Conservation (phyloP, 1,284 basidiomycete genomes). For the Puccinia polysora region DNA sequence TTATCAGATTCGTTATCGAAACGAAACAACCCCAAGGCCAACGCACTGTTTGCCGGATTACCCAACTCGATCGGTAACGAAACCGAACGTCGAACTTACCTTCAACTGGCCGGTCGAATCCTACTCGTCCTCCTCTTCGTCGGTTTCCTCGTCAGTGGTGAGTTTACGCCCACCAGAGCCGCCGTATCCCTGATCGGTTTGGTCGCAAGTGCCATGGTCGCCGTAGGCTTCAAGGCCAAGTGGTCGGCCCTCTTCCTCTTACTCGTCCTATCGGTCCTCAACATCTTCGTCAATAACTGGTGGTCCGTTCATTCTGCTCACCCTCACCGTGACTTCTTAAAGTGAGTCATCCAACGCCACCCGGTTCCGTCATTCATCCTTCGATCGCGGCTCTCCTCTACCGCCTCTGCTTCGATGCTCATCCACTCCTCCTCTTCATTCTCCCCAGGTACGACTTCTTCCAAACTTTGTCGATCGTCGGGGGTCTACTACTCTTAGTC, state of each 20-base stretch:
- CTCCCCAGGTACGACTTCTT: constrained; percentile 83
- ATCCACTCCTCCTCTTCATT: too few species aligned
- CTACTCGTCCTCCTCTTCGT: constrained; percentile 99
- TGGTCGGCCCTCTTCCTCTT: constrained; percentile 98
- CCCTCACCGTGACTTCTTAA: constrained; percentile 95
- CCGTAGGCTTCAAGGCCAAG: constrained; percentile 97
- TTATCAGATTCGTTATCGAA: constrained; percentile 85
- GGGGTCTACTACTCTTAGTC: constrained; percentile 90
- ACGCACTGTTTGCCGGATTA: constrained; percentile 78
- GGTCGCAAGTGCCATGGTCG: constrained; percentile 90
- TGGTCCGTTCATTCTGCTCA: constrained; percentile 91
- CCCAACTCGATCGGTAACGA: constrained; percentile 72
- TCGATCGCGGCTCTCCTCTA: not conserved
- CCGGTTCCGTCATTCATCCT: constrained; percentile 45
- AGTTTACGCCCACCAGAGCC: constrained; percentile 78
- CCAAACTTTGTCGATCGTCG: constrained; percentile 73
- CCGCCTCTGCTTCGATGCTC: too few species aligned
- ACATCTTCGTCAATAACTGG: constrained; percentile 98
- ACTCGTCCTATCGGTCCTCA: constrained; percentile 84
- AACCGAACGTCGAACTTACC: constrained; percentile 97
- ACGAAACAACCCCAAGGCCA: constrained; percentile 62
- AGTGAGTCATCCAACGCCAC: constrained; percentile 58
- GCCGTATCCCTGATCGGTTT: constrained; percentile 81
- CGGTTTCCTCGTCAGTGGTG: constrained; percentile 90
- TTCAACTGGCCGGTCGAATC: constrained; percentile 92